Conservation (phyloP, 1,139 yeast genomes). For the Kazachstania sp. region DNA sequence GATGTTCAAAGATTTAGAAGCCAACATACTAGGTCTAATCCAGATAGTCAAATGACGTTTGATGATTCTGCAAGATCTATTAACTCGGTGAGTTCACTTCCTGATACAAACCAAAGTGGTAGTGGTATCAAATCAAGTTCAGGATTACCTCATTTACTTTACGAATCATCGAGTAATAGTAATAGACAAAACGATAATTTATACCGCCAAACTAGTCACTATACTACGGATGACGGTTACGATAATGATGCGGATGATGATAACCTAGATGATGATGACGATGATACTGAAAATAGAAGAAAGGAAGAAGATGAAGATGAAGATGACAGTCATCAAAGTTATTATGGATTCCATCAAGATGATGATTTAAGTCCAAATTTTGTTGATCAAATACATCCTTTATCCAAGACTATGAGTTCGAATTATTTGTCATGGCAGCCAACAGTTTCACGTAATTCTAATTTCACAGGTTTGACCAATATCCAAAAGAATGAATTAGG, state of each 20-base stretch:
- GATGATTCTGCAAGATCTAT: neutral
- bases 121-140: neutral
- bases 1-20: neutral
- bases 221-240: neutral
- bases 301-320: neutral
- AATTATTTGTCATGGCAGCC: conserved; percentile 85
- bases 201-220: neutral
- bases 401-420: conserved; percentile 39
- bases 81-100: neutral
- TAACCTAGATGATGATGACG: neutral
- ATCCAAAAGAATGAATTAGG: conserved; percentile 91
- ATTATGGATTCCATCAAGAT: conserved; percentile 20
- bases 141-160: neutral
- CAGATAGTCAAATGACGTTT: neutral
- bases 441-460: conserved; percentile 87
- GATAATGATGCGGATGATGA: conserved; percentile 2
- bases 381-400: conserved; percentile 12
- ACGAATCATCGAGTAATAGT: neutral
- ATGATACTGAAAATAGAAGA: neutral
- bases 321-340: conserved; percentile 1
- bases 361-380: conserved; percentile 6
- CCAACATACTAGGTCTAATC: neutral
- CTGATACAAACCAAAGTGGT: neutral
- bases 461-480: conserved; percentile 71
- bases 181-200: neutral